These are phyloP conservation scores for Picea abies DNA, from an alignment of 83 land plant species.

Conservation along the genomic window DNA sequence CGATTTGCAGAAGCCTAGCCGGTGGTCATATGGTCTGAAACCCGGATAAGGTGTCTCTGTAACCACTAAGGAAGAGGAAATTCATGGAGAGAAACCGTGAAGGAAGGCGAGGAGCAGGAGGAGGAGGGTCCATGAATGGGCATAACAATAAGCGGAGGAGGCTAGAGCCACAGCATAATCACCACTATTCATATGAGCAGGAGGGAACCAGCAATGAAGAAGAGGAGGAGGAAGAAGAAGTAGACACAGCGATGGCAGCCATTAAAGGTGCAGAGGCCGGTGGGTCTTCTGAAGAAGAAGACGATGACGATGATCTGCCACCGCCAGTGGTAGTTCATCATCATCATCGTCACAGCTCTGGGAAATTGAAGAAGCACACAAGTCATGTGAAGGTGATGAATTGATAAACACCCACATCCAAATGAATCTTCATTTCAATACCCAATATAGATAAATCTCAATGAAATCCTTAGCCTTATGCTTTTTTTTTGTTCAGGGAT, in stretches of 20 bases:
- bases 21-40: background rate
- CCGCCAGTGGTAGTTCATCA: background rate
- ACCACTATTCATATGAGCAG: background rate
- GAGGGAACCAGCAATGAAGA: background rate
- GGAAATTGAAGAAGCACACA: background rate
- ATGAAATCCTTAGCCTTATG: too few species aligned
- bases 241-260: background rate
- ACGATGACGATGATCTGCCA: conserved; percentile 1
- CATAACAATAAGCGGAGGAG: background rate
- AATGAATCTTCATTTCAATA: background rate
- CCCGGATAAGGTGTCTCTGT: too few species aligned
- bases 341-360: background rate
- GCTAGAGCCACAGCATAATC: background rate
- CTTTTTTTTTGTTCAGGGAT: too few species aligned
- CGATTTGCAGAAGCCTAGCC: background rate
- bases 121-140: background rate
- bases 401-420: background rate
- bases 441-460: too few species aligned
- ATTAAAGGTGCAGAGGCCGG: background rate
- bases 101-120: background rate
- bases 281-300: background rate
- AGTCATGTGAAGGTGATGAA: background rate
- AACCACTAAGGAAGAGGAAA: too few species aligned
- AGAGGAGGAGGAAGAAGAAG: background rate
- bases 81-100: background rate